Conservation (phyloP, 192 early-diverging fungal genomes). For the Umbelopsis sp. region DNA sequence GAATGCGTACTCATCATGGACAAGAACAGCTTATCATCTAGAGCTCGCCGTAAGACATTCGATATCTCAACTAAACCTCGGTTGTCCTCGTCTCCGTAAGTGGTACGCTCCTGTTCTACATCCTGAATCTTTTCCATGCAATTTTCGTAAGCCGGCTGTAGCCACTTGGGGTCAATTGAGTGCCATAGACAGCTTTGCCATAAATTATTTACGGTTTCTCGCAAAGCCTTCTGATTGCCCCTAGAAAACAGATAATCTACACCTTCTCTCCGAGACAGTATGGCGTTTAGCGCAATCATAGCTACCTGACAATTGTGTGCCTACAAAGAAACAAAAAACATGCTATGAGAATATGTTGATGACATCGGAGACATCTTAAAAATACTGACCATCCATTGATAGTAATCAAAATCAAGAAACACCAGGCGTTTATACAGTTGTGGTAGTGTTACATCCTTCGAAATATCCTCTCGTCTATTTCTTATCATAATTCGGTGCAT, state of each 20-base stretch:
- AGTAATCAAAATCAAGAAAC: constrained; percentile 47
- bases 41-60: constrained; percentile 23
- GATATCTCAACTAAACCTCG: constrained; percentile 30
- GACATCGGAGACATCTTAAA: not conserved
- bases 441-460: constrained; percentile 63
- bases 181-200: constrained; percentile 72
- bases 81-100: constrained; percentile 32
- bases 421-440: constrained; percentile 58
- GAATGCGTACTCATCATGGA: constrained; percentile 31
- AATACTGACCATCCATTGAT: constrained; percentile 45
- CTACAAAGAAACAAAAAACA: constrained; percentile 14
- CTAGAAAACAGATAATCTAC: constrained; percentile 79
- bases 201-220: constrained; percentile 65
- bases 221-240: constrained; percentile 56
- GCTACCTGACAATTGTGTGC: constrained; percentile 63
- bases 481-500: constrained; percentile 78
- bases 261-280: constrained; percentile 64
- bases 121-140: constrained; percentile 32
- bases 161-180: constrained; percentile 32
- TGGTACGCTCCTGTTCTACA: constrained; percentile 13
- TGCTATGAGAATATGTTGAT: not conserved
- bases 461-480: constrained; percentile 59
- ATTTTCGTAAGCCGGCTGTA: constrained; percentile 3
- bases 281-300: constrained; percentile 71
- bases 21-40: constrained; percentile 30